Conservation (phyloP, 768 basidiomycete species). For the Russula compacta region DNA sequence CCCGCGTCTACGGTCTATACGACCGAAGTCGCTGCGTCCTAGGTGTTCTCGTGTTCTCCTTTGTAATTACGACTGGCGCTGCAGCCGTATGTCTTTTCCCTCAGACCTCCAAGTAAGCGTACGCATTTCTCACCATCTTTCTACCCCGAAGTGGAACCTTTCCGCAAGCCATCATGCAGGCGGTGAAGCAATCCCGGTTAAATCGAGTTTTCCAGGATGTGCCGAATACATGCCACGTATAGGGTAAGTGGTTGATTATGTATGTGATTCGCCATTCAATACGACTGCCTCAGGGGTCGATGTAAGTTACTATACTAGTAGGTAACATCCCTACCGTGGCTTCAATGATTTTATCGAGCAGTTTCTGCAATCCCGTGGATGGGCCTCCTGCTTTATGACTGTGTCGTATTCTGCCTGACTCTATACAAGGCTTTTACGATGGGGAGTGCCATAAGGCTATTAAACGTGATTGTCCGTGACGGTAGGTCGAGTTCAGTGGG, state of each 20-base stretch:
- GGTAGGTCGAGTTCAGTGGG: not conserved
- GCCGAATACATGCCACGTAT: not conserved
- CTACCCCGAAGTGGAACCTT: not conserved
- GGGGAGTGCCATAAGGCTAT: not conserved
- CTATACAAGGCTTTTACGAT: constrained; percentile 7
- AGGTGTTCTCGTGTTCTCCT: not conserved
- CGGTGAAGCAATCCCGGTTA: not conserved
- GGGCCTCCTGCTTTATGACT: constrained; percentile 4
- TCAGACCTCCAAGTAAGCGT: not conserved
- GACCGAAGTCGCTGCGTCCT: constrained; percentile 1
- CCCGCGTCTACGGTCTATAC: constrained; percentile 8
- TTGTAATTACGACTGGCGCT: not conserved
- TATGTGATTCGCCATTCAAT: not conserved
- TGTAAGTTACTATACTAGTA: not conserved
- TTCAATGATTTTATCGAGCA: not conserved
- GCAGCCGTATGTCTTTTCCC: not conserved
- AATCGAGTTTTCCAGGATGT: constrained; percentile 1
- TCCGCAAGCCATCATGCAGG: not conserved
- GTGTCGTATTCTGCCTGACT: constrained; percentile 7
- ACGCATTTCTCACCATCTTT: not conserved
- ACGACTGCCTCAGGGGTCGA: not conserved
- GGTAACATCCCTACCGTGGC: no score
- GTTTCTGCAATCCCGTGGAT: constrained; percentile 7
- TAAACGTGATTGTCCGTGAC: constrained; percentile 12
- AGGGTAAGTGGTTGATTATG: not conserved